Base-by-base conservation (phyloP, 371 early-diverging fungal species). In the Paraphysoderma sedebokerense region DNA sequence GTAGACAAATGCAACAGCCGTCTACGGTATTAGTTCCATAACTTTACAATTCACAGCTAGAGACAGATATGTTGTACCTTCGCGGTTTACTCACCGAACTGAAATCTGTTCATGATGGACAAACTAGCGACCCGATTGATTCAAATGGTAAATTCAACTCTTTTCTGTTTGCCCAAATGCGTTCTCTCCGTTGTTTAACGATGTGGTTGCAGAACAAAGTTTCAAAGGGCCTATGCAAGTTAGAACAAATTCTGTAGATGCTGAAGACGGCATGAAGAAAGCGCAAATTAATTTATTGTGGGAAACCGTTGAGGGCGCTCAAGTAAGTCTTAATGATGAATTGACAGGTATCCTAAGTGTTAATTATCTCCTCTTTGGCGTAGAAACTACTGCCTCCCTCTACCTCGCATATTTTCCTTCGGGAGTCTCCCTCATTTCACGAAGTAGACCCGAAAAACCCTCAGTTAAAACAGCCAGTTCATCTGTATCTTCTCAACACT, bases 401-500 rank as follows among this genome's bases (percentile, higher is more conserved):
- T 1, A 76, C 78, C 5, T 63, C 70, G 42, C 74, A 86, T n/a
- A 79, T 79, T 46, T 67, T 92, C 30, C 67, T 88, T 11, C 77
- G 83, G 48, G 84, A 85, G 48, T 80, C 77, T 19, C 70, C 78
- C 28, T 74, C 75, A 49, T 72, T 85, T 38, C 66, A 69, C 35
- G 90, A 92, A 47, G 67, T 90, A 34, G 80, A 85, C 8, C 58
- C 76, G 30, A 79, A 78, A 3, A 65, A 72, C 57, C 81, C n/a
- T n/a, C n/a, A 83, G 54, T 66, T 74, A 17, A 71, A 80, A 40
- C 85, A 86, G 36, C 62, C 67, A 1, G 83, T 86, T 6, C 82
- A 85, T 48, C 58, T 90, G 19, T 76, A 80, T 33, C 59, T 93
- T 27, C 56, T 91, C 45, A 86, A 72, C 50, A 91, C 91, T 53